Conservation (phyloP, 768 basidiomycete genomes). For the Russula brevipes region DNA sequence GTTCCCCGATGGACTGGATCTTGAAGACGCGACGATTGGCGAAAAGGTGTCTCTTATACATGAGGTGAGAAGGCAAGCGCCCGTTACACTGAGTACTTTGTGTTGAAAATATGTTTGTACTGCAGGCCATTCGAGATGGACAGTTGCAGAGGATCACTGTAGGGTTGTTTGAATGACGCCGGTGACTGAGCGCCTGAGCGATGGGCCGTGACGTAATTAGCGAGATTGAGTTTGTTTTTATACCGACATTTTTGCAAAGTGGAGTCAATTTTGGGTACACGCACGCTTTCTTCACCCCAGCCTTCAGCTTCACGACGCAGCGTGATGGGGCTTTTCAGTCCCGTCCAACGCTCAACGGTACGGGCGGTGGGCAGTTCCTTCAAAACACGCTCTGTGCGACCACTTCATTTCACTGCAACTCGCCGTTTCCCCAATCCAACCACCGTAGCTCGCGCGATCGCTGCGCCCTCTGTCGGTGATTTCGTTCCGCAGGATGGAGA, state of each 20-base stretch:
- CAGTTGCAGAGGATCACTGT: constrained; percentile 53
- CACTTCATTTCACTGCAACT: constrained; percentile 15
- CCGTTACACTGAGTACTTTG: background rate
- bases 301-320: background rate
- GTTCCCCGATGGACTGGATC: constrained; percentile 58
- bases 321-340: constrained; percentile 19
- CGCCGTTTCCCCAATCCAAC: constrained; percentile 17
- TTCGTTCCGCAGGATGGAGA: constrained; percentile 38
- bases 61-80: constrained; percentile 40
- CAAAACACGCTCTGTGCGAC: constrained; percentile 2
- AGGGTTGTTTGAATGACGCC: constrained; percentile 39
- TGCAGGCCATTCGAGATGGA: constrained; percentile 60
- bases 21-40: constrained; percentile 64
- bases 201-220: background rate
- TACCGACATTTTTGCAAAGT: background rate
- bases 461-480: constrained; percentile 30
- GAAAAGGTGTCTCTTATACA: constrained; percentile 69
- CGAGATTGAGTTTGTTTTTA: background rate
- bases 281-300: background rate
- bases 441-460: constrained; percentile 26
- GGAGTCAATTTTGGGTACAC: background rate
- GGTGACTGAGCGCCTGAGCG: background rate
- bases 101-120: background rate
- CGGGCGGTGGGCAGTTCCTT: background rate
- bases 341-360: constrained; percentile 9